Percentiles rank a stretch among this genome's conserved stretches.
phyloP scores from a whole-genome alignment of 2,329 filamentous ascomycete species.

The Neoarthrinium moseri region DNA sequence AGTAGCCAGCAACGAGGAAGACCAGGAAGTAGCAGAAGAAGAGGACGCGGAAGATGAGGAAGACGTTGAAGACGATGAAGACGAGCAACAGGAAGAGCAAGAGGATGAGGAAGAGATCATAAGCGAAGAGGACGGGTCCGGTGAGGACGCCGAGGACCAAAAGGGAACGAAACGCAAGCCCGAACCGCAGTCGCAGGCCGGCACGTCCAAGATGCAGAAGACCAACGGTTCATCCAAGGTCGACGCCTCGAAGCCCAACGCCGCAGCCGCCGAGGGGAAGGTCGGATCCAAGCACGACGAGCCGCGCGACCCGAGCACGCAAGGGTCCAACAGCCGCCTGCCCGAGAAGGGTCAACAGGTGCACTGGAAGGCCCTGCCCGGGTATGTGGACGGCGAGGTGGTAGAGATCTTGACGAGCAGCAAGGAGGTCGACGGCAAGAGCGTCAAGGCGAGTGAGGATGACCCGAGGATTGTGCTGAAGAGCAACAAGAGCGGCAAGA shows the following conservation, averaged over 20 bases:
- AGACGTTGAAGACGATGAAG: background rate
- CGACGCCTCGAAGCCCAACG: slow-evolving; percentile 5
- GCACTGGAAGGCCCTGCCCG: slow-evolving; percentile 13
- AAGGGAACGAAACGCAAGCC: background rate
- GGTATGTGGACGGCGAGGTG: slow-evolving; percentile 15
- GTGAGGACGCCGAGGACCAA: slow-evolving; percentile 10
- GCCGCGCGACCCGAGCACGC: slow-evolving; percentile 7
- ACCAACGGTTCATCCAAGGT: background rate
- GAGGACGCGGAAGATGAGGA: slow-evolving; percentile 17
- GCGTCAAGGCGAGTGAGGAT: slow-evolving; percentile 11
- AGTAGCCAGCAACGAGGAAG: background rate
- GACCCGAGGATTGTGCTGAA: slow-evolving; percentile 14
- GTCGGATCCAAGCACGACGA: slow-evolving; percentile 16
- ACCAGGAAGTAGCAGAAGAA: background rate
- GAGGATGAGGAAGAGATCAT: background rate
- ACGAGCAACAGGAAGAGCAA: background rate
- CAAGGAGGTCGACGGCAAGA: slow-evolving; percentile 13
- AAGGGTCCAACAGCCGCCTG: slow-evolving; percentile 11
- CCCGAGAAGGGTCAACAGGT: slow-evolving; percentile 13
- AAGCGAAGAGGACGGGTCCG: background rate
- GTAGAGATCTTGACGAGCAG: slow-evolving; percentile 11
- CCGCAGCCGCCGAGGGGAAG: slow-evolving; percentile 6
- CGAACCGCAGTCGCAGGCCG: background rate
- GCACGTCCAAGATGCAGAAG: slow-evolving; percentile 1
- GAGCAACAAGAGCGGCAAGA: slow-evolving; percentile 13